phyloP scores from a whole-genome alignment of 1,284 basidiomycete genomes.

The Coniferiporia weirii region DNA sequence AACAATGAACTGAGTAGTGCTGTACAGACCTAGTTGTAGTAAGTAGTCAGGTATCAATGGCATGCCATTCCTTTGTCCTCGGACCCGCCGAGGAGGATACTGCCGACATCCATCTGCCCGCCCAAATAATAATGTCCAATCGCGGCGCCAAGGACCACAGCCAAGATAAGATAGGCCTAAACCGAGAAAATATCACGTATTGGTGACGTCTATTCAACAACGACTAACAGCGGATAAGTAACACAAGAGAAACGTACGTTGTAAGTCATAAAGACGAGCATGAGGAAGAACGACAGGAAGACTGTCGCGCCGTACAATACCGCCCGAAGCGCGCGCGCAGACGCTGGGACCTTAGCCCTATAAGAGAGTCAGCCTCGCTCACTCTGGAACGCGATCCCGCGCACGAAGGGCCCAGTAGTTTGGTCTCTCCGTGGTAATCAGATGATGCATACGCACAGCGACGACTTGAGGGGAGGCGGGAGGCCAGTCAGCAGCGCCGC shows the following conservation, averaged over 20 bases:
- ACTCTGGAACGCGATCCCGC: slow-evolving; percentile 38
- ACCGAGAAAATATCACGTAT: background rate
- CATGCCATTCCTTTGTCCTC: slow-evolving; percentile 56
- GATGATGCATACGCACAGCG: slow-evolving; percentile 13
- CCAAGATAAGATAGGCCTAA: slow-evolving; percentile 73
- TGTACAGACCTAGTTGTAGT: background rate
- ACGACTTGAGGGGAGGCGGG: slow-evolving; percentile 11
- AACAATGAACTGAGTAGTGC: no score
- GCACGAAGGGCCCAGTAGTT: slow-evolving; percentile 20
- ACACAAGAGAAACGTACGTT: slow-evolving; percentile 47
- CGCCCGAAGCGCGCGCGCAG: slow-evolving; percentile 53
- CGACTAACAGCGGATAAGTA: background rate
- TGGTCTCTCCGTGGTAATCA: background rate
- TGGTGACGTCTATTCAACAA: background rate
- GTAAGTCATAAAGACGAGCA: slow-evolving; percentile 87
- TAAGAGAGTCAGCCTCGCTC: slow-evolving; percentile 22
- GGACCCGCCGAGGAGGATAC: slow-evolving; percentile 39
- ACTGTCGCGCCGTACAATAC: slow-evolving; percentile 59
- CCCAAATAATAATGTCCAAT: slow-evolving; percentile 72
- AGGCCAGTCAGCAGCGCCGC: slow-evolving; percentile 49
- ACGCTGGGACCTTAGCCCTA: slow-evolving; percentile 45
- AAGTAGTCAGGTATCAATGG: slow-evolving; percentile 31
- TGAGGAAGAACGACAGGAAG: slow-evolving; percentile 79
- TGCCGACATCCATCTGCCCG: slow-evolving; percentile 51
- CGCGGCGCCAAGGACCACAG: slow-evolving; percentile 66